These are phyloP conservation scores for Leccinum sublutescens DNA, from an alignment of 768 basidiomycete species.

Conservation along the genomic window DNA sequence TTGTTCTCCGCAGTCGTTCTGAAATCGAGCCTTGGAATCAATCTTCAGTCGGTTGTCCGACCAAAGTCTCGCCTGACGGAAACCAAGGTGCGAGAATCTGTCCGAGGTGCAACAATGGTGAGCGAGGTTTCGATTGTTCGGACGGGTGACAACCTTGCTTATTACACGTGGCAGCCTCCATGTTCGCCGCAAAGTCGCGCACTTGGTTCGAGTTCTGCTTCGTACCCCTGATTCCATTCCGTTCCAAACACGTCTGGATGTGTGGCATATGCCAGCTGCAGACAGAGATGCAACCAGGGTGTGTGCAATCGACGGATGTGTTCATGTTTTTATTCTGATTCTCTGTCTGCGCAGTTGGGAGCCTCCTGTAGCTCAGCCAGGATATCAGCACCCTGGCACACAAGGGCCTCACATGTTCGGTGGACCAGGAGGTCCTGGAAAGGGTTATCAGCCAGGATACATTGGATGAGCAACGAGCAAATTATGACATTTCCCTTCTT, in stretches of 20 bases:
- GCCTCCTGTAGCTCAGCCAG: slow-evolving; percentile 34
- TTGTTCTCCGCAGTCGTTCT: slow-evolving; percentile 12
- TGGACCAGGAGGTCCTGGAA: slow-evolving; percentile 10
- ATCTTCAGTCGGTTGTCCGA: slow-evolving; percentile 62
- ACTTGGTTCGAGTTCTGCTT: slow-evolving; percentile 79
- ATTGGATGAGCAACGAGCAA: slow-evolving; percentile 11
- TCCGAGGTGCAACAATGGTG: slow-evolving; percentile 72
- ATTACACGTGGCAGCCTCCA: slow-evolving; percentile 42
- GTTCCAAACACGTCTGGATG: slow-evolving; percentile 60
- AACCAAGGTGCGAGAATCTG: slow-evolving; percentile 55
- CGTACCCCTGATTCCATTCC: slow-evolving; percentile 67
- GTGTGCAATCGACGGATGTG: slow-evolving; percentile 19
- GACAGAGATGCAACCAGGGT: slow-evolving; percentile 52
- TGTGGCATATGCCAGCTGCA: slow-evolving; percentile 73
- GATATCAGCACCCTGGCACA: slow-evolving; percentile 38
- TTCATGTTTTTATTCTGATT: not conserved
- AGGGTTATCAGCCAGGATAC: slow-evolving; percentile 33
- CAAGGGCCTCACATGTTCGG: slow-evolving; percentile 6
- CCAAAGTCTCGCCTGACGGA: slow-evolving; percentile 54
- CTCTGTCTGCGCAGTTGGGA: slow-evolving; percentile 30
- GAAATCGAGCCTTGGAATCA: not conserved
- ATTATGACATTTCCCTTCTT: not conserved
- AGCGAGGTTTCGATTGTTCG: slow-evolving; percentile 9
- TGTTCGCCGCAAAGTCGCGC: slow-evolving; percentile 60
- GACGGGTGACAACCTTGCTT: not conserved